phyloP scores from a whole-genome alignment of 495 filamentous ascomycete species.

The Lindgomyces ingoldianus region DNA sequence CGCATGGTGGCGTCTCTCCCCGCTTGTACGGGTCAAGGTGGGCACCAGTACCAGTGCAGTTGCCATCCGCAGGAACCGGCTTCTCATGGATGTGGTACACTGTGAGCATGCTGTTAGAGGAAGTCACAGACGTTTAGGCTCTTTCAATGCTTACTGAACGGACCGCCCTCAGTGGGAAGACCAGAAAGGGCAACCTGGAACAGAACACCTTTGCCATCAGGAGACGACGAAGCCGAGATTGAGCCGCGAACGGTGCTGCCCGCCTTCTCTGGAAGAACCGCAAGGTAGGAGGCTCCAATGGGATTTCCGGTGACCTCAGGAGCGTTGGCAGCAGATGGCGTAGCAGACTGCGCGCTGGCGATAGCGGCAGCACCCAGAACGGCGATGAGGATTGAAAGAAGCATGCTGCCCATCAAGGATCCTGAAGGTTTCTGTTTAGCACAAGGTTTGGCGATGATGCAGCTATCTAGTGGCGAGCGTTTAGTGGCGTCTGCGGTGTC shows the following conservation, averaged over 20 bases:
- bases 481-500: too few relatives aligned
- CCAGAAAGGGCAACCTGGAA: slow-evolving; percentile 64
- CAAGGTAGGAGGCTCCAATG: slow-evolving; percentile 58
- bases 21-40: slow-evolving; percentile 71
- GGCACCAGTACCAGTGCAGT: slow-evolving; percentile 70
- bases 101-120: slow-evolving; percentile 40
- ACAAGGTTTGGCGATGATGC: too few relatives aligned
- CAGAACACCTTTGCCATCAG: slow-evolving; percentile 62
- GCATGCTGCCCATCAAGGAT: too few relatives aligned
- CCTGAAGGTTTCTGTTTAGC: too few relatives aligned
- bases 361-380: slow-evolving; percentile 49
- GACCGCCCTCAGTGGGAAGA: slow-evolving; percentile 64
- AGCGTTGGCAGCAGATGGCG: slow-evolving; percentile 47
- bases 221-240: slow-evolving; percentile 56
- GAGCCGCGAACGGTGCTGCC: slow-evolving; percentile 62
- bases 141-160: slow-evolving; percentile 63
- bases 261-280: slow-evolving; percentile 57
- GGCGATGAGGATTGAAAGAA: slow-evolving; percentile 44
- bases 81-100: slow-evolving; percentile 81
- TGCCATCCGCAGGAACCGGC: slow-evolving; percentile 72
- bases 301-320: slow-evolving; percentile 63
- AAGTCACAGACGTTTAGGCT: background rate
- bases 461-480: too few relatives aligned
- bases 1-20: slow-evolving; percentile 65
- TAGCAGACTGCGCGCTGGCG: slow-evolving; percentile 49